Evolutionary conservation across 192 early-diverging fungal species (phyloP).

Genomic region (Allomyces arbusculus): DNA sequence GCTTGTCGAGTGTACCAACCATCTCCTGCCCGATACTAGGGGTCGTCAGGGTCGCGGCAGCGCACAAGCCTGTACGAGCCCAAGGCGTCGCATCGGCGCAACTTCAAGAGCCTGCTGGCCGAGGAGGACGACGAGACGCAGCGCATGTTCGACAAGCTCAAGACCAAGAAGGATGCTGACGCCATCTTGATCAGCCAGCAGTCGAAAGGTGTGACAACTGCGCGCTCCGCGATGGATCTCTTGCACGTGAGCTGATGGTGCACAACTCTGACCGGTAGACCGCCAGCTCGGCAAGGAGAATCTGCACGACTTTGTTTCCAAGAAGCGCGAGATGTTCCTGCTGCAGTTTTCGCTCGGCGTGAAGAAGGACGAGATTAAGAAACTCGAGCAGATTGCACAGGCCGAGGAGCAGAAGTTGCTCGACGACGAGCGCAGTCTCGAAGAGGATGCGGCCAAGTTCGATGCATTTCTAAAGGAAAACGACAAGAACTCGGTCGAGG

Average conservation of each 20-base stretch:
- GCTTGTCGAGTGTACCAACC: background rate
- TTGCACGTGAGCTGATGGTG: background rate
- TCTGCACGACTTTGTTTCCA: conserved; percentile 32
- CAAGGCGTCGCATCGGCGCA: conserved; percentile 18
- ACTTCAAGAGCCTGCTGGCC: conserved; percentile 29
- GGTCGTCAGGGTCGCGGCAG: background rate
- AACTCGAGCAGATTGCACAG: conserved; percentile 35
- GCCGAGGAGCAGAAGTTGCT: conserved; percentile 36
- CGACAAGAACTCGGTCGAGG: conserved; percentile 38
- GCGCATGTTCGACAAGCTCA: conserved; percentile 16
- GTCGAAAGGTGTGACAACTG: conserved; percentile 15
- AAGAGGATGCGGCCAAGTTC: conserved; percentile 39
- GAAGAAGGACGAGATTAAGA: conserved; percentile 32
- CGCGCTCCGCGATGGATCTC: background rate
- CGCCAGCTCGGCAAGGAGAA: conserved; percentile 32
- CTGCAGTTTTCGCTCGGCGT: conserved; percentile 37
- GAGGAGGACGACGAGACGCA: conserved; percentile 29
- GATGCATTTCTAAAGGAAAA: conserved; percentile 39
- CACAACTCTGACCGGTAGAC: conserved; percentile 11
- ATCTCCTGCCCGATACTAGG: background rate
- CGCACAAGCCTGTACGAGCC: conserved; percentile 28
- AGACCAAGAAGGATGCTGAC: conserved; percentile 26
- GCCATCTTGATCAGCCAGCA: conserved; percentile 24
- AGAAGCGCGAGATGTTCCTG: conserved; percentile 39
- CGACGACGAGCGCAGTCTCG: conserved; percentile 35